A percentile compares a stretch with the other conserved stretches of the same genome.
These are phyloP conservation scores for Isatis lusitanica DNA, from an alignment of 441 rosid genomes.

Conservation along the genomic window DNA sequence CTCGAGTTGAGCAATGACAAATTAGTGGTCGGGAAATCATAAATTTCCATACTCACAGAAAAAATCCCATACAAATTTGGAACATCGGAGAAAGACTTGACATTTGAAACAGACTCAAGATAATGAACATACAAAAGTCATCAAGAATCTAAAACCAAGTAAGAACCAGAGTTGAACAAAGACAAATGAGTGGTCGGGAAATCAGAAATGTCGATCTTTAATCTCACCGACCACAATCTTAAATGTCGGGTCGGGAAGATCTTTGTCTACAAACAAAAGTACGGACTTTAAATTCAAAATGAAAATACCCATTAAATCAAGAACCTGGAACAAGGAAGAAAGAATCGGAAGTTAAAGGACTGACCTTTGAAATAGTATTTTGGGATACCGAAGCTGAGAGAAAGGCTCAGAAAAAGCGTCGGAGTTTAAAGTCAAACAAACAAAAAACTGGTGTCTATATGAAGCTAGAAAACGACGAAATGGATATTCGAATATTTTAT, in stretches of 20 bases:
- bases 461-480: conserved; percentile 14
- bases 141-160: no score
- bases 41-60: no score
- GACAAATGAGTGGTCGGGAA: neutral
- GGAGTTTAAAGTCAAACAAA: conserved; percentile 28
- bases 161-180: neutral
- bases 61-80: neutral
- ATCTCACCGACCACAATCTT: conserved; percentile 1
- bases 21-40: neutral
- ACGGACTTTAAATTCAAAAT: neutral
- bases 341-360: neutral
- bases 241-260: conserved; percentile 15
- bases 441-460: neutral
- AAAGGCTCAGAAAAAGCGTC: neutral
- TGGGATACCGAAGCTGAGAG: conserved; percentile 14
- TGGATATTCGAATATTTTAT: conserved; percentile 14
- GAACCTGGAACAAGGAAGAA: neutral
- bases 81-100: neutral
- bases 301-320: neutral
- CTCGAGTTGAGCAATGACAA: neutral
- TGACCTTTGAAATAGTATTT: conserved; percentile 12
- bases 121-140: neutral
- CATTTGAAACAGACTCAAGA: neutral
- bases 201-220: conserved; percentile 7
- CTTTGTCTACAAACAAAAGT: conserved; percentile 5